Evolutionary conservation across 768 basidiomycete species (phyloP).

Genomic region (Suillus clintonianus): DNA sequence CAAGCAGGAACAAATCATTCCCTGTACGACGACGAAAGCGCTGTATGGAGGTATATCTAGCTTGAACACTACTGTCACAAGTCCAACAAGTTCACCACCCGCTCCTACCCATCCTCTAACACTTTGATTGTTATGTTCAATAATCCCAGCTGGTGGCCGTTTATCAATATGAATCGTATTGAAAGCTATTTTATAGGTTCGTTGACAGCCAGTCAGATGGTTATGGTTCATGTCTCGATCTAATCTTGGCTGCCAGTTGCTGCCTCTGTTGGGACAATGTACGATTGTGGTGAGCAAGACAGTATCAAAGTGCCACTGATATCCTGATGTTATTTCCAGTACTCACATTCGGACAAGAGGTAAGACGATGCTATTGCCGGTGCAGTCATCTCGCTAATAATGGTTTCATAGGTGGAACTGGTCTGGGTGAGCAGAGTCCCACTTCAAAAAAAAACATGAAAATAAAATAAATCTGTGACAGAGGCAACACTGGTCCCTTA

Average conservation of each 20-base stretch:
- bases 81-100: not conserved
- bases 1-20: too few species aligned
- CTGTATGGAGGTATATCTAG: too few species aligned
- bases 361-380: not conserved
- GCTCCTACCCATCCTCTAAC: not conserved
- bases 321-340: not conserved
- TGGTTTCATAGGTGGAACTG: not conserved
- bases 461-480: not conserved
- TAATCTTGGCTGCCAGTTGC: not conserved
- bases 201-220: not conserved
- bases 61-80: not conserved
- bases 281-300: not conserved
- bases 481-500: not conserved
- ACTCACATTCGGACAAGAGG: not conserved
- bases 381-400: not conserved
- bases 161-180: not conserved
- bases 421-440: not conserved
- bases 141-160: not conserved
- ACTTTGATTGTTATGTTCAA: constrained; percentile 33
- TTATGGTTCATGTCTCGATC: not conserved
- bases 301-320: not conserved
- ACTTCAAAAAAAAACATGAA: not conserved
- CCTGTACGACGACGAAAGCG: not conserved
- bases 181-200: constrained; percentile 29
- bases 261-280: not conserved